phyloP scores from a whole-genome alignment of 139 green algal genomes.

The Gonium pectorale region DNA sequence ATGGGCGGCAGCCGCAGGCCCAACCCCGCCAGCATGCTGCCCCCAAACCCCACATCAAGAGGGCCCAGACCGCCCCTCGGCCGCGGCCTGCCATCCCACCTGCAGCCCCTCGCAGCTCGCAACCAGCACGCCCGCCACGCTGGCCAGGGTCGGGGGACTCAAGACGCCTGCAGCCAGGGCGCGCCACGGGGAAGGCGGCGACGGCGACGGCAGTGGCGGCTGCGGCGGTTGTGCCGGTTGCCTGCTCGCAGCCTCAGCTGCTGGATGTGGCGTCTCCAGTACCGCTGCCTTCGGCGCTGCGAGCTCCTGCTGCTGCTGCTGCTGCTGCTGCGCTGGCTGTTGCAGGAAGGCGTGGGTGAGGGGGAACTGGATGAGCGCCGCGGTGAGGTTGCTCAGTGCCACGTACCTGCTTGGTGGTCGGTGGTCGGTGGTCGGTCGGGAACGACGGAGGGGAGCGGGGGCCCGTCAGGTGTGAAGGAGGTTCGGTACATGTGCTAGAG shows the following conservation, averaged over 20 bases:
- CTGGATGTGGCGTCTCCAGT: not conserved
- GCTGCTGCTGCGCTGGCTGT: not conserved
- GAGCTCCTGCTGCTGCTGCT: conserved; percentile 4
- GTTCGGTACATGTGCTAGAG: no score
- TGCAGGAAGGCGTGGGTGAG: conserved; percentile 46
- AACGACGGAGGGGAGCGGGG: no score
- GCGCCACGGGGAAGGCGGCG: not conserved
- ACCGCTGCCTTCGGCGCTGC: not conserved
- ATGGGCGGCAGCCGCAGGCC: no score
- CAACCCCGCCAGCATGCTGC: no score
- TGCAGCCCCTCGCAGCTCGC: conserved; percentile 23
- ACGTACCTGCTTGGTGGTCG: conserved; percentile 46
- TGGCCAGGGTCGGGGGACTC: conserved; percentile 46
- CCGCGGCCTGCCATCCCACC: conserved; percentile 3
- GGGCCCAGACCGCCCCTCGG: not conserved
- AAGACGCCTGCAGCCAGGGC: conserved; percentile 25
- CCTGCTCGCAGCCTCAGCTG: not conserved
- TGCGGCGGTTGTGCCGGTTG: conserved; percentile 8
- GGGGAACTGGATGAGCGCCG: conserved; percentile 61
- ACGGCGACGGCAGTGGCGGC: not conserved
- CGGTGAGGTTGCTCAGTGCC: conserved; percentile 50
- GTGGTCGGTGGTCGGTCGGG: no score
- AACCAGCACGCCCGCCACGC: conserved; percentile 43
- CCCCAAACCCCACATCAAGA: no score
- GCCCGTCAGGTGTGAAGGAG: no score